Evolutionary conservation across 2,329 filamentous ascomycete species (phyloP), one percentile per base, ranked within the genome.

Genomic region (Trichothecium roseum): DNA sequence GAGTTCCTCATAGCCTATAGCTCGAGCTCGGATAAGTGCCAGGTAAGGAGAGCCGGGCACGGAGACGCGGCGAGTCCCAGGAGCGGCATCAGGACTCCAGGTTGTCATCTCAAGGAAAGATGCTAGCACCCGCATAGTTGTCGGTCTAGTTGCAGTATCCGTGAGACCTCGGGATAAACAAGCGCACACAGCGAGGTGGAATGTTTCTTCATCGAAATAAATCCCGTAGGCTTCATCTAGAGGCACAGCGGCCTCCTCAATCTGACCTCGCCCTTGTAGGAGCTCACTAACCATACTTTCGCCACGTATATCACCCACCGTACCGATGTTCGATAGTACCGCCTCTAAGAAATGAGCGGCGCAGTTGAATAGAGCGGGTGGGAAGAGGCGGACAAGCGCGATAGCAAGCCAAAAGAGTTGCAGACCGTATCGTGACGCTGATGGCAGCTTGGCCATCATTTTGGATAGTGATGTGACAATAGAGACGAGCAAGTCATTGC

Each of bases 331-430:
- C 30, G 65, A 68, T 29, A 82, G 50, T 2, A 81, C 72, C 3
- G 78, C 69, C 45, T 81, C 76, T 2, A 83, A 60, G 37, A 83
- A 78, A 20, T 70, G 63, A 1, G 76, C 76, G 4, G 77, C 69
- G 49, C 73, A 79, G 51, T 79, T 81, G 57, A 81, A 82, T 2
- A 82, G 63, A 28, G 57, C 60, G 5, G 69, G 60, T 4, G 78
- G 78, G 13, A 81, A 74, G 3, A 82, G 66, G 7, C 78, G 68
- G 17, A 82, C 63, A 1, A 83, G 61, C 3, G 77, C 80, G 43
- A 82, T 72, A 8, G 76, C 77, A 24, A 83, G 61, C 78, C 78
- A 83, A 51, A 83, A 83, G 5, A 83, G 61, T 46, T 83, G 78
- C 24, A 80, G 57, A 1, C 78, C 75, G 47, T 83, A 83, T 22